Evolutionary conservation across 352 stramenopile genomes (phyloP), one percentile per base, ranked within the genome.

Genomic region (Phytophthora pseudosyringae): DNA sequence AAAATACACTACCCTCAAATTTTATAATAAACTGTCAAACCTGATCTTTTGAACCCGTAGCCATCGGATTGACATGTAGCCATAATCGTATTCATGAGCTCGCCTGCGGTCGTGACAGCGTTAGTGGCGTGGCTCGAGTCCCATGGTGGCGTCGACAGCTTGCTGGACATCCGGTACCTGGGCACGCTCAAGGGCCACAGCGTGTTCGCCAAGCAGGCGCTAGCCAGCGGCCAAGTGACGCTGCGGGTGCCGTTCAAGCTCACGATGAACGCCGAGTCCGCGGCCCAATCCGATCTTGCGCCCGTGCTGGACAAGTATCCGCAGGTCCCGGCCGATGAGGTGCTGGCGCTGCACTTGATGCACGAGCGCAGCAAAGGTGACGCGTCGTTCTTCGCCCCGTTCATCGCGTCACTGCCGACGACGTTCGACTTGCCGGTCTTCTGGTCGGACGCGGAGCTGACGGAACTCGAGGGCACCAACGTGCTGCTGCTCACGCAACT

Each of bases 291-390:
- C 26, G 78, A 88, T 38, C 45, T 89, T 43, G 50, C 64, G 5
- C 51, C 61, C 0, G 50, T 89, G 41, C 46, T 86, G 10, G 52
- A 71, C 12, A 69, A 70, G 44, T 74, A 88, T 29, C 58, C 57
- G 13, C 69, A 83, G 25, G 67, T 86, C 28, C 67, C 74, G 26
- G 48, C 62, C n/a, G 78, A 86, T 26, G 80, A 89, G 47, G 55
- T 89, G 40, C 54, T 89, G 44, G 80, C 80, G 36, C 45, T 89
- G 50, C 78, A 86, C 45, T 61, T 89, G 15, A 86, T 89, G 78
- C 68, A 86, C 50, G 80, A 89, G 25, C 68, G 76, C 13, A 77
- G 59, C 55, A 89, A 87, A 56, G 68, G 68, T 8, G 46, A 15
- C 0, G 45, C 47, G 0, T 87, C 78, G 10, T 86, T 87, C 67